Evolutionary conservation across 2,329 filamentous ascomycete genomes (phyloP), one percentile per base, ranked within the genome.

Genomic region (Aspergillus pseudoterreus): DNA sequence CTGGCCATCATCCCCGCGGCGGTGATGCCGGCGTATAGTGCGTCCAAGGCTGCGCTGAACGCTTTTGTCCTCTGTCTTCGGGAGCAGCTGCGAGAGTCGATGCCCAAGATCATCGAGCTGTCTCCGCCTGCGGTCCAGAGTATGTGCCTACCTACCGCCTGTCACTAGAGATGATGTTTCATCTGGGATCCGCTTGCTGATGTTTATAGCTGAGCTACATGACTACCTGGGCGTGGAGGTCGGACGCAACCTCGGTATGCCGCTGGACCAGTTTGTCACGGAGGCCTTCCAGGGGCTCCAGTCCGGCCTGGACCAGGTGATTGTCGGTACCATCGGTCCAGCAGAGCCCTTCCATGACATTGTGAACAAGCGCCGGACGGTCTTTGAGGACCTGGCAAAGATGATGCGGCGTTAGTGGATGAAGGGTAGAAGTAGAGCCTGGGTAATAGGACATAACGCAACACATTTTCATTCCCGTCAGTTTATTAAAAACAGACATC

Each of bases 1-100:
- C 69, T 82, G 2, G 71, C 73, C 8, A 63, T 81, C 9, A 67
- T 82, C 10, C 79, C 79, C 0, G 67, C 75, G 1, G 63, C 70
- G n/a, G 63, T 67, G 0, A 72, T 77, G 57, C 71, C 75, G 1
- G 78, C 76, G 33, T 83, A 82, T 68, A 80, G 74, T 47, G 77
- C 78, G 2, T 75, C 75, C 10, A 83, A 82, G 59, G 75, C 79
- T 0, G 80, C 80, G 2, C 62, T 82, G 35, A 77, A 80, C 57
- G 67, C 68, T 4, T 78, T 79, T 46, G 59, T 71, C 21, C 70
- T 78, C 52, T 75, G 70, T 39, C 58, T 79, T 15, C 68, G 77
- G 5, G 67, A 75, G 47, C 71, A 78, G 60, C 65, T 81, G 15
- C 56, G 57, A 8, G 58, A 57, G 9, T 57, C 57, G 2, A 59